Base-by-base conservation (phyloP, 768 basidiomycete genomes). In the Amanita brunnescens region DNA sequence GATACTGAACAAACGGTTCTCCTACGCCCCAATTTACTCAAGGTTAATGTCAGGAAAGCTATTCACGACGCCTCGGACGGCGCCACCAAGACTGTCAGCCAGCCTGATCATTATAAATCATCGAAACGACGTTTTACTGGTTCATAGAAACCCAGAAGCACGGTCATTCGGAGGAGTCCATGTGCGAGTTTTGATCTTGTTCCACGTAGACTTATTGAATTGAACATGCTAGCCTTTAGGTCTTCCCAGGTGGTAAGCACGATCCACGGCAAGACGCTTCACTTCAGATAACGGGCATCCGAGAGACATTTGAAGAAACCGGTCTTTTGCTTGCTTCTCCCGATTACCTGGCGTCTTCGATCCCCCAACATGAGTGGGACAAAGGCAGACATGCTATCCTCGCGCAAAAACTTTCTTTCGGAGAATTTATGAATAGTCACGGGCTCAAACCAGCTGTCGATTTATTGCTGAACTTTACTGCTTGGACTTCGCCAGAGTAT, bases 271-370 rank as follows among this genome's bases (percentile, higher is more conserved):
- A 87, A 56, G 85, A 87, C 57, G 59, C 61, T 5, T 78, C 78
- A 8, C 61, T 83, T 16, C 62, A 63, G 29, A 71, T 81, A 52
- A 87, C 84, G 12, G 86, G 84, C 3, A 80, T 87, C 39, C 74
- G 86, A 14, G 85, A 89, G 65, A 82, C 85, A 0, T 87, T 89
- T 52, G 86, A 89, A 59, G 86, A 89, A 60, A 75, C 84, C 2
- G 86, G 85, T 1, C 63, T 87, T 24, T 63, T 87, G 12, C 62
- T 87, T 12, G 82, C 81, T 9, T 77, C 78, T 10, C 59, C 71
- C 0, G 50, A 53, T 18, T 43, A 53, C 24, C 39, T 50, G n/a
- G 43, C 47, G 29, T 51, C 56, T 46, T 44, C 52, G 13, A 61
- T 70, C 21, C 64, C 67, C 30, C 69, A 79, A 48, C 47, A 58